Conservation (phyloP, 106 monocot genomes). For the Acanthochlamys bracteata region DNA sequence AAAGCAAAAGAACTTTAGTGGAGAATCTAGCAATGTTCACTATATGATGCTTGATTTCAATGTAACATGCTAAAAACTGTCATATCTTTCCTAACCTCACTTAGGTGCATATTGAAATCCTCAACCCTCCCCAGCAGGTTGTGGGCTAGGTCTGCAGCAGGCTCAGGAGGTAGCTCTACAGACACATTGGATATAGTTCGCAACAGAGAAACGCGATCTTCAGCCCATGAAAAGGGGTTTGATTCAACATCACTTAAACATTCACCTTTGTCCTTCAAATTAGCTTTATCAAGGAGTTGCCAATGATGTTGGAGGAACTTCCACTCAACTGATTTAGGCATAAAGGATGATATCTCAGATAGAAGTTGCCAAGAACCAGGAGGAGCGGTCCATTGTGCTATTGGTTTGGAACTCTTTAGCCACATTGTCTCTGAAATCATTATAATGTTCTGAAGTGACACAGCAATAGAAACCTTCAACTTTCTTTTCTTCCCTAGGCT, state of each 20-base stretch:
- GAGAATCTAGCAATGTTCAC: too few relatives aligned
- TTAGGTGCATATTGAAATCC: slow-evolving; percentile 79
- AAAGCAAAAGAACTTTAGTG: too few relatives aligned
- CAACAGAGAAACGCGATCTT: slow-evolving; percentile 72
- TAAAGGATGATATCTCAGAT: slow-evolving; percentile 67
- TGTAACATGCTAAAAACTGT: too few relatives aligned
- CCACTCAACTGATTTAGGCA: slow-evolving; percentile 73
- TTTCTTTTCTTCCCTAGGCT: slow-evolving; percentile 95
- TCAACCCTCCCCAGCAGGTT: slow-evolving; percentile 66
- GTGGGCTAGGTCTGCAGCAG: slow-evolving; percentile 81
- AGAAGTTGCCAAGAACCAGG: slow-evolving; percentile 85
- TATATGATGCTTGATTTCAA: too few relatives aligned
- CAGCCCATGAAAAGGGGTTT: slow-evolving; percentile 60
- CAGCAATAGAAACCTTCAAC: slow-evolving; percentile 47
- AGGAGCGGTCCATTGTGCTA: slow-evolving; percentile 84
- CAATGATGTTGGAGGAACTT: slow-evolving; percentile 92
- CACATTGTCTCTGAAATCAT: slow-evolving; percentile 64
- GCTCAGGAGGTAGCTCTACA: slow-evolving; percentile 59
- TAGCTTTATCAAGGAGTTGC: slow-evolving; percentile 70
- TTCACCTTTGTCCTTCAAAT: slow-evolving; percentile 16
- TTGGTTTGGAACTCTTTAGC: slow-evolving; percentile 40
- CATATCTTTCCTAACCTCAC: slow-evolving; percentile 33
- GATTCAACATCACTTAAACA: slow-evolving; percentile 18
- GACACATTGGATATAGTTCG: slow-evolving; percentile 87
- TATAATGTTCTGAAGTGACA: slow-evolving; percentile 74